Percentiles rank a stretch among this genome's conserved stretches.
Evolutionary conservation across 441 rosid genomes (phyloP).

Genomic region (Pelargonium myrrhifolium): DNA sequence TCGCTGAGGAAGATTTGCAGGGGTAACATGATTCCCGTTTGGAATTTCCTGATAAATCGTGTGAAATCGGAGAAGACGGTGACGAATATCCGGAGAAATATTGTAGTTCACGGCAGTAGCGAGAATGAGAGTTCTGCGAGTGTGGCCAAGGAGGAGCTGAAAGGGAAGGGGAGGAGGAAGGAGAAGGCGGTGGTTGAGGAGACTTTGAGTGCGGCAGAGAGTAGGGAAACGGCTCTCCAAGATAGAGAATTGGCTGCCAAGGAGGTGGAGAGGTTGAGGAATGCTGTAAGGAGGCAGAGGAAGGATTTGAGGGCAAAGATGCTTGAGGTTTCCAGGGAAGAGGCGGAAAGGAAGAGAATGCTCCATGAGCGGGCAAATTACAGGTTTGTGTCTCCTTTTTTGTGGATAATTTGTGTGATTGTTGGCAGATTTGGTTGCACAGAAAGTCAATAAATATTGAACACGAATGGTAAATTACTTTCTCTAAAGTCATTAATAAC

Average conservation of each 20-base stretch:
- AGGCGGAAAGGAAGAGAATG: conserved; percentile 88
- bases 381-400: conserved; percentile 50
- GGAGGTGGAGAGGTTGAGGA: conserved; percentile 80
- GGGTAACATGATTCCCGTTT: conserved; percentile 77
- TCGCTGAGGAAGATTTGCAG: conserved; percentile 66
- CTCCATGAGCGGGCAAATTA: conserved; percentile 80
- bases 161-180: conserved; percentile 50
- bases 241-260: conserved; percentile 69
- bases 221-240: conserved; percentile 57
- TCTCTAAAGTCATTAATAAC: not conserved
- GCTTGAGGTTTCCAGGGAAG: conserved; percentile 88
- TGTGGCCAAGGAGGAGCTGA: conserved; percentile 44
- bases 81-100: conserved; percentile 65
- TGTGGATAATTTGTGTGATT: no score
- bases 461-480: no score
- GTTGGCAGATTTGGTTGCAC: no score
- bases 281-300: conserved; percentile 62
- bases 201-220: conserved; percentile 36
- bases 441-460: no score
- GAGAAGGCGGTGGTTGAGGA: conserved; percentile 41
- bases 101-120: conserved; percentile 53
- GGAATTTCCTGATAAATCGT: conserved; percentile 56
- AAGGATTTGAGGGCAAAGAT: conserved; percentile 76
- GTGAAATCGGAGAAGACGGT: conserved; percentile 86
- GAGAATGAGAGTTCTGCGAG: conserved; percentile 31